phyloP scores from a whole-genome alignment of 139 green algal genomes.

The Spirogloea muscicola region DNA sequence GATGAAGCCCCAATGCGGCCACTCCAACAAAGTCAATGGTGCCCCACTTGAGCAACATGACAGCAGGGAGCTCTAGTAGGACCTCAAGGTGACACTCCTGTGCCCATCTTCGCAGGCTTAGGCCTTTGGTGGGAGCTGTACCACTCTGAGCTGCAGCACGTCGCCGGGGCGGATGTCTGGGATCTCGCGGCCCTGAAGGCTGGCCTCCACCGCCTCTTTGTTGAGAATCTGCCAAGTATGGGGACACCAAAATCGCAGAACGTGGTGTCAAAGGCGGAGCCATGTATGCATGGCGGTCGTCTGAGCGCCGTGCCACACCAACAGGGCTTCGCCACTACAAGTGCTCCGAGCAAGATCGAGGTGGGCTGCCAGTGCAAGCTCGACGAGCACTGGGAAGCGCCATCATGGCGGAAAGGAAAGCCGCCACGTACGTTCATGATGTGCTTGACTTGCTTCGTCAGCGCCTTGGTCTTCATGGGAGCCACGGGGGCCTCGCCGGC shows the following conservation, averaged over 20 bases:
- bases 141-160: slow-evolving; percentile 35
- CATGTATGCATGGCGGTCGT: not conserved
- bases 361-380: not conserved
- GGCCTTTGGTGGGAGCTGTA: no score
- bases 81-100: no score
- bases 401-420: no score
- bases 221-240: slow-evolving; percentile 21
- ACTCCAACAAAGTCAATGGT: no score
- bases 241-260: not conserved
- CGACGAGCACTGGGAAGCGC: no score
- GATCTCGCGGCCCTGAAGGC: not conserved
- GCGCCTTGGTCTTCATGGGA: slow-evolving; percentile 6
- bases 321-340: not conserved
- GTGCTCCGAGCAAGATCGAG: not conserved
- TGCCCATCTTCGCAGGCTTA: no score
- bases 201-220: not conserved
- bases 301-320: not conserved
- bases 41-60: no score
- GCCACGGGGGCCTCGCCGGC: no score
- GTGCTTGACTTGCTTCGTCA: slow-evolving; percentile 5
- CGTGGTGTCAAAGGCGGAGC: not conserved
- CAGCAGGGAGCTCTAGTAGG: no score
- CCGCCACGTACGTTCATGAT: not conserved
- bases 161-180: slow-evolving; percentile 35
- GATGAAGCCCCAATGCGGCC: not conserved